phyloP scores from a whole-genome alignment of 345 rosid genomes.

The Adansonia digitata region DNA sequence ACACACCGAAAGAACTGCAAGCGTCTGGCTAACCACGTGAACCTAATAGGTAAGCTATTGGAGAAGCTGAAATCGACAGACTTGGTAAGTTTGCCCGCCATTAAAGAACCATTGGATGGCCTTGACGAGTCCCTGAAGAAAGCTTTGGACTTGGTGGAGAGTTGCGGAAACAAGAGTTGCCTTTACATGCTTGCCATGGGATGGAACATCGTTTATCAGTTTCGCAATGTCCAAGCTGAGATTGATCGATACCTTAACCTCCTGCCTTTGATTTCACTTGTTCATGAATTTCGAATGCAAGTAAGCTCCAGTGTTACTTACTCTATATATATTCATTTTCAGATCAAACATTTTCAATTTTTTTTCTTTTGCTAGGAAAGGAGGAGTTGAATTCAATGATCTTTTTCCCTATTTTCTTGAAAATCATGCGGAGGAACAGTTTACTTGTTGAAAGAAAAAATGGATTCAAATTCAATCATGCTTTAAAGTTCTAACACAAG shows the following conservation, averaged over 20 bases:
- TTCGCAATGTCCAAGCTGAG: slow-evolving; percentile 32
- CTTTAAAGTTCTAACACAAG: neutral
- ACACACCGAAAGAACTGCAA: slow-evolving; percentile 31
- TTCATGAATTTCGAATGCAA: slow-evolving; percentile 33
- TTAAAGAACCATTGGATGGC: slow-evolving; percentile 34
- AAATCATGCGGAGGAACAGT: neutral
- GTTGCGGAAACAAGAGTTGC: slow-evolving; percentile 31
- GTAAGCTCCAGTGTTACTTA: slow-evolving; percentile 14
- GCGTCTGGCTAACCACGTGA: slow-evolving; percentile 36
- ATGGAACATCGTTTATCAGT: slow-evolving; percentile 36
- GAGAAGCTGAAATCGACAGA: slow-evolving; percentile 32
- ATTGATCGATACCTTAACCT: slow-evolving; percentile 32
- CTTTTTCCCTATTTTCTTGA: neutral
- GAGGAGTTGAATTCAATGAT: neutral
- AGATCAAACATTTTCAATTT: neutral
- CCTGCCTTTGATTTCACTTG: slow-evolving; percentile 35
- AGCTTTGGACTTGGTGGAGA: slow-evolving; percentile 29
- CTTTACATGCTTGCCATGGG: slow-evolving; percentile 41
- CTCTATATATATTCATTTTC: neutral
- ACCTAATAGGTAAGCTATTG: slow-evolving; percentile 28
- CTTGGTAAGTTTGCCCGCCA: slow-evolving; percentile 27
- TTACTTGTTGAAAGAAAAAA: neutral
- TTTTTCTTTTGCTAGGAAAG: no score
- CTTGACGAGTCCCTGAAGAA: slow-evolving; percentile 33
- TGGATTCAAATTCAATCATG: neutral